Conservation (phyloP, 345 rosid species). For the Punica granatum region DNA sequence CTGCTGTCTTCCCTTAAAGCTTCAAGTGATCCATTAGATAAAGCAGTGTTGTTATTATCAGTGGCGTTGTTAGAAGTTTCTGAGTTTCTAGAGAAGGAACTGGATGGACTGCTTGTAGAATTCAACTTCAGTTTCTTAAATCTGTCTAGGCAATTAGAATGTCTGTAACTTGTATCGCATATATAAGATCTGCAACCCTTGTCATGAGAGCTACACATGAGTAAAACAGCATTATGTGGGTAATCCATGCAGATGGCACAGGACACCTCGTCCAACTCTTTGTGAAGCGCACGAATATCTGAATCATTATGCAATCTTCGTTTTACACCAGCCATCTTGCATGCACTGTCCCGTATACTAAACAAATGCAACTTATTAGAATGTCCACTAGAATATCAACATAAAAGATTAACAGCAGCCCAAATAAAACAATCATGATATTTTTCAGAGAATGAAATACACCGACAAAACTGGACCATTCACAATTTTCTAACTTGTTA, state of each 20-base stretch:
- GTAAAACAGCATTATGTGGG: constrained; percentile 95
- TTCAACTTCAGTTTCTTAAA: constrained; percentile 56
- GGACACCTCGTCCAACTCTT: constrained; percentile 81
- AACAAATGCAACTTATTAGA: constrained; percentile 50
- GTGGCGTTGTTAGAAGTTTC: constrained; percentile 21
- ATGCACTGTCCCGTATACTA: constrained; percentile 71
- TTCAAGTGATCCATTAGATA: constrained; percentile 14
- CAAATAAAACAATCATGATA: background rate
- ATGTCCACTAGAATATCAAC: constrained; percentile 15
- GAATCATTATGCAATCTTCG: constrained; percentile 66
- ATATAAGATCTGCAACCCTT: constrained; percentile 91
- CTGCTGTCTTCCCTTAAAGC: constrained; percentile 14
- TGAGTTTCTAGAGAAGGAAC: constrained; percentile 24
- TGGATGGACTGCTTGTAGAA: constrained; percentile 30
- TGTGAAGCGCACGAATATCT: constrained; percentile 59
- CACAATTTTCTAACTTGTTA: background rate
- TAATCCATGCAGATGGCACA: constrained; percentile 98
- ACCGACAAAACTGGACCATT: background rate
- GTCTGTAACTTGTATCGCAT: constrained; percentile 89
- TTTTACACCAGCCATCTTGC: constrained; percentile 96
- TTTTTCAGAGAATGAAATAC: background rate
- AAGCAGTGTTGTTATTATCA: constrained; percentile 17
- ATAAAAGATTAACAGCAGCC: constrained; percentile 1
- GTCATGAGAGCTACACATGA: constrained; percentile 77
- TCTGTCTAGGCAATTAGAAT: constrained; percentile 86